Conservation (phyloP, 208 protist genomes). For the Leishmania amazonensis region DNA sequence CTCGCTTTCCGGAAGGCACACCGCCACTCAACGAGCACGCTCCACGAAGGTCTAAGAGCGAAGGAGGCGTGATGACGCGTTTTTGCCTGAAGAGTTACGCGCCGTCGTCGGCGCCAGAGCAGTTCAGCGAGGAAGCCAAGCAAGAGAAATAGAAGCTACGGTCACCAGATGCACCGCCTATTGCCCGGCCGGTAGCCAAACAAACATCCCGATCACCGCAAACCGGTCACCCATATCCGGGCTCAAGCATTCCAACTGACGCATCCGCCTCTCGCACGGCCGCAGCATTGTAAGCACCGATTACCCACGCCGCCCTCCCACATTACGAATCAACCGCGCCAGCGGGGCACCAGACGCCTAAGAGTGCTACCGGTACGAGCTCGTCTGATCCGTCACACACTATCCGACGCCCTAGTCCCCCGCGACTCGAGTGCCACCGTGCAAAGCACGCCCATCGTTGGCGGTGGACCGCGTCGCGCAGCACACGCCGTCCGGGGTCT, state of each 20-base stretch:
- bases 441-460: not conserved
- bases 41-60: not conserved
- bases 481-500: not conserved
- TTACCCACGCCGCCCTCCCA: not conserved
- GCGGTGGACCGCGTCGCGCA: not conserved
- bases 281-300: not conserved
- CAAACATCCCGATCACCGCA: not conserved
- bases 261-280: not conserved
- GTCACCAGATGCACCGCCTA: not conserved
- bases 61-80: not conserved
- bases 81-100: not conserved
- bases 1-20: not conserved
- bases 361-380: not conserved
- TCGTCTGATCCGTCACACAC: not conserved
- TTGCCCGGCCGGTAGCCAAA: not conserved
- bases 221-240: not conserved
- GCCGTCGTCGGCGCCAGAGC: not conserved
- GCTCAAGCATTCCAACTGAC: not conserved
- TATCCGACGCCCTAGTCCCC: not conserved
- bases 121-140: constrained; percentile 5
- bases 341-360: not conserved
- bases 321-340: not conserved
- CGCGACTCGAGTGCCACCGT: not conserved
- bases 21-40: not conserved
- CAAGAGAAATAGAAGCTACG: not conserved